Percentiles rank a stretch among this genome's conserved stretches.
phyloP scores from a whole-genome alignment of 345 rosid genomes.

The Abelmoschus esculentus region DNA sequence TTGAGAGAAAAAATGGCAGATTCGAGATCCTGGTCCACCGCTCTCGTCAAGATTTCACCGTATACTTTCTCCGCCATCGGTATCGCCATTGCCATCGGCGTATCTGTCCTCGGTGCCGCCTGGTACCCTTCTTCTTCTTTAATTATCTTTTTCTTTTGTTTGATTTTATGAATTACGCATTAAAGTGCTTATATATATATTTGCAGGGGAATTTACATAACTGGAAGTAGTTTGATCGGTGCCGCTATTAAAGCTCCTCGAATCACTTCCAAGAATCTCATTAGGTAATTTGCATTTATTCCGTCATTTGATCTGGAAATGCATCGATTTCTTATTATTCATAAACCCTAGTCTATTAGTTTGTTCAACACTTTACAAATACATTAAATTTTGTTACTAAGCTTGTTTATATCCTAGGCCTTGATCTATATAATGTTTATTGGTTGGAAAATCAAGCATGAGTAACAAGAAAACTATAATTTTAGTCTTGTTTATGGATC shows the following conservation, averaged over 20 bases:
- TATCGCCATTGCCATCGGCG: constrained; percentile 90
- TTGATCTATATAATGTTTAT: neutral
- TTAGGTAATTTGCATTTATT: constrained; percentile 36
- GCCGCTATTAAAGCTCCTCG: constrained; percentile 98
- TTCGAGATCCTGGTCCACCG: constrained; percentile 72
- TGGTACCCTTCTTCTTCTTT: constrained; percentile 43
- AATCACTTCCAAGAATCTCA: constrained; percentile 93
- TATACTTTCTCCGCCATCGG: constrained; percentile 94
- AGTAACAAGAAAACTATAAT: neutral
- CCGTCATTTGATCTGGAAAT: neutral
- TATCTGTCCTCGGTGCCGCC: constrained; percentile 98
- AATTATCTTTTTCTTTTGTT: neutral
- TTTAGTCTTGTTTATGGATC: neutral
- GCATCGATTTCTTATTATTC: neutral
- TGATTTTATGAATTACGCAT: neutral
- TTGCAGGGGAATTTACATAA: constrained; percentile 86
- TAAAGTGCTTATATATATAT: neutral
- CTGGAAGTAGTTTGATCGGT: constrained; percentile 97
- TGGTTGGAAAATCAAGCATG: neutral
- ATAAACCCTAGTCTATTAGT: constrained; percentile 1
- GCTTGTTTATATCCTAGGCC: too few species aligned
- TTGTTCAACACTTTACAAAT: neutral
- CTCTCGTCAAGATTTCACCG: constrained; percentile 76
- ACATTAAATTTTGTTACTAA: neutral
- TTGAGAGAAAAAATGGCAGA: constrained; percentile 27